Evolutionary conservation across 192 early-diverging fungal genomes (phyloP).

Genomic region (Podila minutissima): DNA sequence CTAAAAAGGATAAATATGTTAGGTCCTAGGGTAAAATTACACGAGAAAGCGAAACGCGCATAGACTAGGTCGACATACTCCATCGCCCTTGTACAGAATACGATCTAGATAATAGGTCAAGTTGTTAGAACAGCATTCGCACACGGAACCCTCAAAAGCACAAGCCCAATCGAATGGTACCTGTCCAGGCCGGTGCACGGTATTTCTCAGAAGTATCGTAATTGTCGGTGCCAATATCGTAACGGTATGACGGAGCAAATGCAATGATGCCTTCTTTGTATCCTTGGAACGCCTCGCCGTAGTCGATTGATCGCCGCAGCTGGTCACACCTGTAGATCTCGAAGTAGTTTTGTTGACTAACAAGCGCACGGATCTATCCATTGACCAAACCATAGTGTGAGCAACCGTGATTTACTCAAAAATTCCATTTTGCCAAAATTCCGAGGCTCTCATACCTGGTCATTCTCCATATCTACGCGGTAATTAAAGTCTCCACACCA

Average conservation of each 20-base stretch:
- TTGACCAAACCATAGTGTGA: background rate
- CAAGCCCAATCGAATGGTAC: background rate
- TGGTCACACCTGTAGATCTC: slow-evolving; percentile 46
- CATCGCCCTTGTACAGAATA: slow-evolving; percentile 67
- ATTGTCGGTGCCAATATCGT: slow-evolving; percentile 72
- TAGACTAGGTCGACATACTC: slow-evolving; percentile 53
- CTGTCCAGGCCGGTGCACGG: slow-evolving; percentile 33
- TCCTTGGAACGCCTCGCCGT: slow-evolving; percentile 73
- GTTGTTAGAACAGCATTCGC: no score
- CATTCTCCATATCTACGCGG: slow-evolving; percentile 79
- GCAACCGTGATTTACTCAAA: background rate
- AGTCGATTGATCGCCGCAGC: slow-evolving; percentile 66
- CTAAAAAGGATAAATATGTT: background rate
- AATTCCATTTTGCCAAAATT: background rate
- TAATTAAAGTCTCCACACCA: slow-evolving; percentile 98
- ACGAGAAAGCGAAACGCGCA: no score
- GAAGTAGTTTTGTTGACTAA: slow-evolving; percentile 34
- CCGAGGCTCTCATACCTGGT: slow-evolving; percentile 59
- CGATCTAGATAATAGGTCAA: slow-evolving; percentile 45
- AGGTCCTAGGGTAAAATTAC: no score
- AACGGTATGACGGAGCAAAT: slow-evolving; percentile 87
- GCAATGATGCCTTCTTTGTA: slow-evolving; percentile 81
- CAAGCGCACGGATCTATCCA: slow-evolving; percentile 15
- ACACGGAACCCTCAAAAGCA: no score
- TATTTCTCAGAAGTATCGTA: slow-evolving; percentile 76